Base-by-base conservation (phyloP, 2,329 filamentous ascomycete species). In the Clonostachys solani region DNA sequence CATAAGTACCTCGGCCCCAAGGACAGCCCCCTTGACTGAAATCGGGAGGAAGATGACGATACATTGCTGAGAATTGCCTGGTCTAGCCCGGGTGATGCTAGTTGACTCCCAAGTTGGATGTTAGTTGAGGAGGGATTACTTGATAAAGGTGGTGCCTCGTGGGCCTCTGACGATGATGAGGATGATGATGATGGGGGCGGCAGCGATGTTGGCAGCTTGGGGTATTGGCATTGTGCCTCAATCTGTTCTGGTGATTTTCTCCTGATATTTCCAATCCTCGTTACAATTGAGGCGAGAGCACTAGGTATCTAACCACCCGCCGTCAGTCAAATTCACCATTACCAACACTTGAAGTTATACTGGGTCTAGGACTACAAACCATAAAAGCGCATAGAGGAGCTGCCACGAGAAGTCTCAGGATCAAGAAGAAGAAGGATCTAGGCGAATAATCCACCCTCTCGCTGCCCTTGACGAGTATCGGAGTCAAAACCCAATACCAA, bases 1-100 rank as follows among this genome's bases (percentile, higher is more conserved):
- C 58, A 61, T 1, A 63, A 52, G 29, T 55, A 56, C 19, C 55
- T 38, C 5, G 56, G 52, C 18, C 48, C 40, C 36, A 23, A 43
- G 12, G 16, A 13, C 12, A 23, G 42, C 16, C 16, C 16, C 23
- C 13, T 17, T 15, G 19, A 12, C 9, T 33, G 42, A 19, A 43
- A 13, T n/a, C 19, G 8, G 7, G 42, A 41, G 12, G 40, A 12
- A 13, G 40, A 19, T 2, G 40, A 15, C n/a, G 17, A 17, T 23
- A 23, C 23, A 41, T 12, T 17, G 17, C 40, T 17, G 23, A 41
- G 4, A 17, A 12, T 41, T 13, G 17, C 16, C 40, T 41, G 40
- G 40, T 41, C 17, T 12, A 4, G 40, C 9, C 23, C 12, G 10
- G 12, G 17, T 13, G 40, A 5, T 41, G 17, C 40, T 17, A 41